Conservation (phyloP, 1,139 yeast genomes). For the Groenewaldozyma auringiensis region DNA sequence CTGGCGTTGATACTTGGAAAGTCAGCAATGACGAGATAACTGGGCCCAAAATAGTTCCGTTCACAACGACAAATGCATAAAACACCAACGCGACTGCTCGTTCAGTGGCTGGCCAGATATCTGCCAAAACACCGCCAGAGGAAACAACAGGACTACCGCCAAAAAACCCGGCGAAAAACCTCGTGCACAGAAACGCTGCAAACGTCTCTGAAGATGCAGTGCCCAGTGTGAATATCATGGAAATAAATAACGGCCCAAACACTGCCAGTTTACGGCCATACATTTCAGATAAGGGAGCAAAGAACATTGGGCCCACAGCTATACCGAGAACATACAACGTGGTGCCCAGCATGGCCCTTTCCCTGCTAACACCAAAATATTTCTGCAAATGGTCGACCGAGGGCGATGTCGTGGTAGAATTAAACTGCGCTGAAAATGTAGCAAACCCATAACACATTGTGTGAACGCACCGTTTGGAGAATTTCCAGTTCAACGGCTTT, state of each 20-base stretch:
- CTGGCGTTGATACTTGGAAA: constrained; percentile 35
- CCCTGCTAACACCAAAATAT: constrained; percentile 47
- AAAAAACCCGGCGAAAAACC: constrained; percentile 67
- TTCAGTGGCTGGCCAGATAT: constrained; percentile 52
- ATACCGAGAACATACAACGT: constrained; percentile 67
- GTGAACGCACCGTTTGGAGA: constrained; percentile 31
- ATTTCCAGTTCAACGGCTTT: constrained; percentile 34
- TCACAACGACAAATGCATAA: constrained; percentile 59
- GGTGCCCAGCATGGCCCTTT: constrained; percentile 56
- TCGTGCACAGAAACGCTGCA: constrained; percentile 54
- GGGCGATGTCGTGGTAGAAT: constrained; percentile 36
- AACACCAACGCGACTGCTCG: constrained; percentile 67
- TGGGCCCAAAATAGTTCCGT: constrained; percentile 71
- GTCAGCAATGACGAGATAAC: constrained; percentile 57
- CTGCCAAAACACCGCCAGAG: constrained; percentile 74
- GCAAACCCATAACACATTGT: constrained; percentile 37
- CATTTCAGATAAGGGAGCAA: constrained; percentile 76
- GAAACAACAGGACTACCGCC: constrained; percentile 68
- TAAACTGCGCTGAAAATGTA: constrained; percentile 40
- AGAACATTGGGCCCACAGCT: constrained; percentile 67
- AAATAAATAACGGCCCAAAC: constrained; percentile 51
- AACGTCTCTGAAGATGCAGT: constrained; percentile 37
- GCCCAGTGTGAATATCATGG: constrained; percentile 31
- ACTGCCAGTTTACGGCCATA: constrained; percentile 69
- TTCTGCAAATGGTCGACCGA: constrained; percentile 41